Conservation (phyloP, 2,329 filamentous ascomycete genomes). For the Verruconis gallopava region DNA sequence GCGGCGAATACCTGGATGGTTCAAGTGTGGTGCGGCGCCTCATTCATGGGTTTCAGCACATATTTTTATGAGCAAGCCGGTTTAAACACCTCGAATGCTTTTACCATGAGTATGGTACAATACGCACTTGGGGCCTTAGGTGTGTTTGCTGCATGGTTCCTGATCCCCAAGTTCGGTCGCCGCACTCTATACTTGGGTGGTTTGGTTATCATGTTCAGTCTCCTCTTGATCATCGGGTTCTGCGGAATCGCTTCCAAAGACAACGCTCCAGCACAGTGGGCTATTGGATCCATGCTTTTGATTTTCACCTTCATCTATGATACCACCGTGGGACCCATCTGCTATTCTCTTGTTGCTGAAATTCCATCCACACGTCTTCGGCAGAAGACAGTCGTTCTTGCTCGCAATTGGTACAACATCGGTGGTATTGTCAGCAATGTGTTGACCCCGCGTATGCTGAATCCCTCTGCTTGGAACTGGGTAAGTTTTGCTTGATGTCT, state of each 20-base stretch:
- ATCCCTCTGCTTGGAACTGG: conserved; percentile 79
- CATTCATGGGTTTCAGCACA: conserved; percentile 34
- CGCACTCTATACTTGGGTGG: conserved; percentile 65
- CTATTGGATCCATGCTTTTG: conserved; percentile 27
- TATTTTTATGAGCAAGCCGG: conserved; percentile 38
- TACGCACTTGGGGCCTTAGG: conserved; percentile 62
- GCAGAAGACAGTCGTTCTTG: conserved; percentile 84
- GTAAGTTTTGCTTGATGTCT: too few relatives aligned
- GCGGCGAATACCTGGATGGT: conserved; percentile 42
- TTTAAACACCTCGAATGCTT: conserved; percentile 28
- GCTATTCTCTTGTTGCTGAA: conserved; percentile 79
- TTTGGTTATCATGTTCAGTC: conserved; percentile 42
- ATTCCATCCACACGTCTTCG: conserved; percentile 70
- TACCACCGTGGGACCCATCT: conserved; percentile 76
- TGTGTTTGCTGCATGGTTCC: conserved; percentile 67
- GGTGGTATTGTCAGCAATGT: conserved; percentile 72
- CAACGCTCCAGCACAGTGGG: conserved; percentile 42
- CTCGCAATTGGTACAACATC: conserved; percentile 63
- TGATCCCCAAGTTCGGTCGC: conserved; percentile 65
- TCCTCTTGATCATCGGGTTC: conserved; percentile 62
- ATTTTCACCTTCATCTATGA: conserved; percentile 76
- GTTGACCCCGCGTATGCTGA: conserved; percentile 85
- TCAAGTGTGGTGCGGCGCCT: conserved; percentile 35
- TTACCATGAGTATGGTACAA: conserved; percentile 40
- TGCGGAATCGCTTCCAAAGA: background rate